Evolutionary conservation across 495 filamentous ascomycete species (phyloP), one percentile per base, ranked within the genome.

Genomic region (Aspergillus affinis): DNA sequence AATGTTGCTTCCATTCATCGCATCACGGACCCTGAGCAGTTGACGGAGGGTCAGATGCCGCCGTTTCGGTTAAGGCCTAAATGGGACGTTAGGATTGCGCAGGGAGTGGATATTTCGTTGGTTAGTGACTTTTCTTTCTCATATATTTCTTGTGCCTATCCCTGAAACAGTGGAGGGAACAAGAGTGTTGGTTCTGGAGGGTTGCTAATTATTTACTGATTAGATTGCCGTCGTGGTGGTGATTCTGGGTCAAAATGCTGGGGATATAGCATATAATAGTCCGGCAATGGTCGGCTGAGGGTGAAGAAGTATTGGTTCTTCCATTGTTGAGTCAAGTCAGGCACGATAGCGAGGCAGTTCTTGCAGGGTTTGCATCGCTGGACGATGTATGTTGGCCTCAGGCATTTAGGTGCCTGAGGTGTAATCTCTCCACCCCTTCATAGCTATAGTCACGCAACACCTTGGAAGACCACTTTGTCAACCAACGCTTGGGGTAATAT

Each of bases 41-140:
- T 66, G 19, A 49, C 50, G 7, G 60, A 66, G 50, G 64, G 64
- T 0, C 64, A 62, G 19, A 55, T 48, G 41, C 57, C 60, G 45
- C 64, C 64, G 19, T 66, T 66, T 55, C 60, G 60, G 1, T 58
- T 62, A 32, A 57, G 64, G 27, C 64, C 64, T 0, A 58, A 55
- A 51, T 66, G 64, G 64, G 56, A 20, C 26, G 60, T 61, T 7
- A 54, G 44, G 18, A 50, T 66, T 55, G 64, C 64, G 13, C 10
- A 19, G 30, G 57, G 64, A 1, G 56, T 66, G 44, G 64, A 66
- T 60, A 48, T 66, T 30, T 48, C 64, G 49, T 17, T 66, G 57
- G 60, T 64, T 47, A 27, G 62, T 64, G 23, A 26, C 23, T 26
- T 26, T 4, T 26, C 23, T 26, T 26, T 26, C 23, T 26, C 23